phyloP scores from a whole-genome alignment of 129 eudicot genomes.

The Flaveria linearis region DNA sequence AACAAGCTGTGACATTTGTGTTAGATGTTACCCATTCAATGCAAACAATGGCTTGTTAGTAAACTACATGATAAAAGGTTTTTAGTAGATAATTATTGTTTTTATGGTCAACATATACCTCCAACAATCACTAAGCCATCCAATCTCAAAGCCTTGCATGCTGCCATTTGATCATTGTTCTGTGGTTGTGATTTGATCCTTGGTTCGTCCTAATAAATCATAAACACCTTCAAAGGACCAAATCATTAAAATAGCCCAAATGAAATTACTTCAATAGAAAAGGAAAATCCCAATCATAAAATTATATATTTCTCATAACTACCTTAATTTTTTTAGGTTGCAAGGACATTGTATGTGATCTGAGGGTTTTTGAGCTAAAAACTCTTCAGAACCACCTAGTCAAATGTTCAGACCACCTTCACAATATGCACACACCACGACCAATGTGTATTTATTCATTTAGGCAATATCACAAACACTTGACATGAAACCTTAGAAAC shows the following conservation, averaged over 20 bases:
- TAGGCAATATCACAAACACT: too few relatives aligned
- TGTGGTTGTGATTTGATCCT: constrained; percentile 87
- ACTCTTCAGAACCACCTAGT: constrained; percentile 92
- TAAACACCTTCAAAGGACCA: constrained; percentile 64
- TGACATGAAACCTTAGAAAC: too few relatives aligned
- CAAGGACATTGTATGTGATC: too few relatives aligned
- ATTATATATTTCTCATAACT: too few relatives aligned
- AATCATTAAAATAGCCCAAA: not conserved
- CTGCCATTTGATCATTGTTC: constrained; percentile 78
- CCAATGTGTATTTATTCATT: too few relatives aligned
- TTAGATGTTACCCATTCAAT: constrained; percentile 82
- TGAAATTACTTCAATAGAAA: too few relatives aligned
- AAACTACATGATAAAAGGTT: too few relatives aligned
- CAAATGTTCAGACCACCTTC: not conserved
- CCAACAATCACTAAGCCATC: constrained; percentile 88
- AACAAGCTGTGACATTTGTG: constrained; percentile 95
- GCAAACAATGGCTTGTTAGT: not conserved
- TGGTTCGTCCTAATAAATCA: constrained; percentile 89
- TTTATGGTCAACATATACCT: constrained; percentile 43
- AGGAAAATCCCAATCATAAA: too few relatives aligned
- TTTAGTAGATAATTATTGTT: not conserved
- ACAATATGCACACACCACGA: too few relatives aligned
- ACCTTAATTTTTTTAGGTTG: too few relatives aligned
- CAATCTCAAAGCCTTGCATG: constrained; percentile 78
- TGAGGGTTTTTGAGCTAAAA: constrained; percentile 52